These are phyloP conservation scores for Aspergillus baeticus DNA, from an alignment of 495 filamentous ascomycete species.

Conservation along the genomic window DNA sequence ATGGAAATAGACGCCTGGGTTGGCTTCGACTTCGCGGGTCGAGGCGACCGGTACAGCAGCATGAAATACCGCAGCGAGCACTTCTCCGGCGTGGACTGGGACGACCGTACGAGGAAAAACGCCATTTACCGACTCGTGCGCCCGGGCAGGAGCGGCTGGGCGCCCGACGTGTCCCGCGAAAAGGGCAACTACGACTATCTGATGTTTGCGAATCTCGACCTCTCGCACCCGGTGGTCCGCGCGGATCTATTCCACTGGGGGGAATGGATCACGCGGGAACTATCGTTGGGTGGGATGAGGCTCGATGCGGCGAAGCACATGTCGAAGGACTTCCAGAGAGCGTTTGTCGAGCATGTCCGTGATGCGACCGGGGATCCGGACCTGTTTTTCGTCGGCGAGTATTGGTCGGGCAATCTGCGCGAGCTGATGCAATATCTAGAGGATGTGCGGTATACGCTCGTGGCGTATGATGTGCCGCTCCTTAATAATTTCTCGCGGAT, in stretches of 20 bases:
- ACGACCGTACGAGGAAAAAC: conserved; percentile 51
- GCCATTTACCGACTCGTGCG: conserved; percentile 68
- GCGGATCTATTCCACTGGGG: conserved; percentile 65
- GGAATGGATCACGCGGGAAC: conserved; percentile 56
- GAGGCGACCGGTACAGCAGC: conserved; percentile 58
- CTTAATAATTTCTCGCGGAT: conserved; percentile 60
- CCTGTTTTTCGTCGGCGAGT: conserved; percentile 71
- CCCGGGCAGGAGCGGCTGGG: conserved; percentile 64
- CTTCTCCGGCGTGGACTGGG: conserved; percentile 69
- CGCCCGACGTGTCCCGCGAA: conserved; percentile 59
- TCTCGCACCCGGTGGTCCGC: conserved; percentile 61
- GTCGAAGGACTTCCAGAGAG: conserved; percentile 58
- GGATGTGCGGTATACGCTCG: conserved; percentile 54
- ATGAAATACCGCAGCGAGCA: conserved; percentile 69
- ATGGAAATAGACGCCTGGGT: conserved; percentile 66
- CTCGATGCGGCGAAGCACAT: conserved; percentile 77
- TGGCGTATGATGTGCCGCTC: conserved; percentile 68
- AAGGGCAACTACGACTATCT: conserved; percentile 74
- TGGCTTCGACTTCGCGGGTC: conserved; percentile 62
- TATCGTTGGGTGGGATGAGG: conserved; percentile 61
- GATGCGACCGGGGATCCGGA: conserved; percentile 38
- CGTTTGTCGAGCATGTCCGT: conserved; percentile 56
- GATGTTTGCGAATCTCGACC: conserved; percentile 66
- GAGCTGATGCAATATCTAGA: conserved; percentile 57
- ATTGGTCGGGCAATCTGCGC: conserved; percentile 61